Evolutionary conservation across 306 rosid genomes (phyloP).

Genomic region (Pyrus communis): DNA sequence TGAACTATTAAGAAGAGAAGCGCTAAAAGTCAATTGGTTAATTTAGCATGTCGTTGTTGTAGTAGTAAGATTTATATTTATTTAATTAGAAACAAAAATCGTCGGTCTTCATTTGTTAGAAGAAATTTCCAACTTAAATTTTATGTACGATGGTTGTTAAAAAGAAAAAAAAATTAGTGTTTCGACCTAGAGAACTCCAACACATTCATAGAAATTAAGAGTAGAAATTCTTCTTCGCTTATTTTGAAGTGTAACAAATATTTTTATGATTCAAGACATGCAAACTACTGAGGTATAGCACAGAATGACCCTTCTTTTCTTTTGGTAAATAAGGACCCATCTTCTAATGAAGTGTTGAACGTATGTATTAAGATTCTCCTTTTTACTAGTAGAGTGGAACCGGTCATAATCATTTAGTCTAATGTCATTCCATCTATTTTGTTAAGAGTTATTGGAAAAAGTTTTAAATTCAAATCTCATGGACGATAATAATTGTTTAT

Average conservation of each 20-base stretch:
- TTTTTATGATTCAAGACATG: neutral
- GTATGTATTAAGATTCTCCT: neutral
- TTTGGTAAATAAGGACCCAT: neutral
- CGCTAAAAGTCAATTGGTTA: too few species aligned
- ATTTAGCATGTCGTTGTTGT: too few species aligned
- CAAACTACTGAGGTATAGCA: neutral
- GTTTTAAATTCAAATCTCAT: too few species aligned
- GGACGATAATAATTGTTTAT: neutral
- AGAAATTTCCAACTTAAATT: neutral
- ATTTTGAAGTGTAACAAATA: neutral
- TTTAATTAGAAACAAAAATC: too few species aligned
- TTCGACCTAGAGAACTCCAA: neutral
- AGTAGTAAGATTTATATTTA: too few species aligned
- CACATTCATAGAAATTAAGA: neutral
- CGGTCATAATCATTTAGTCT: neutral
- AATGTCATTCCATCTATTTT: too few species aligned
- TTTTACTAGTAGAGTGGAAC: neutral
- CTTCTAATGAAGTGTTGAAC: neutral
- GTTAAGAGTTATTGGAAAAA: neutral
- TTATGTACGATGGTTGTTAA: neutral
- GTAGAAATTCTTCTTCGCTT: neutral
- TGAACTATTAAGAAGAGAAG: too few species aligned
- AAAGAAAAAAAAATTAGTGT: too few species aligned
- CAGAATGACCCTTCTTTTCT: neutral
- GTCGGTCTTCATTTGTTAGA: neutral